Evolutionary conservation across 2,329 filamentous ascomycete species (phyloP).

Genomic region (Colletotrichum eleusines): DNA sequence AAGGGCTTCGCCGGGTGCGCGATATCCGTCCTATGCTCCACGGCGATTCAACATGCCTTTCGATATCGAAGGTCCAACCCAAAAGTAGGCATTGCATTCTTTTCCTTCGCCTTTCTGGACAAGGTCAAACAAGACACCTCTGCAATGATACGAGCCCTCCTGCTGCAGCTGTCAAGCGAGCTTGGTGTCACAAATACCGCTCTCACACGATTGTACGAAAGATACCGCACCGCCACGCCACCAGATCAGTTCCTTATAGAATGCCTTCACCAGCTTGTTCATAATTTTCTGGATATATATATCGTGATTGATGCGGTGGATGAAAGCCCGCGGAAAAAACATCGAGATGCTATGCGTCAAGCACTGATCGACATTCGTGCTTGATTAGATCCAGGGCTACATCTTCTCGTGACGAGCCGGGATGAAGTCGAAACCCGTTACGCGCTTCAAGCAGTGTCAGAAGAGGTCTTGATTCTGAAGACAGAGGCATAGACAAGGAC

Average conservation of each 20-base stretch:
- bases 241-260: background rate
- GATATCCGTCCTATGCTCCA: slow-evolving; percentile 55
- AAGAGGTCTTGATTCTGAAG: background rate
- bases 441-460: background rate
- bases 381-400: background rate
- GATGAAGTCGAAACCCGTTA: background rate
- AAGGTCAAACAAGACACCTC: slow-evolving; percentile 48
- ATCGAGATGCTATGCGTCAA: background rate
- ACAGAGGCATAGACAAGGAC: background rate
- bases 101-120: slow-evolving; percentile 57
- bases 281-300: background rate
- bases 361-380: background rate
- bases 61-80: slow-evolving; percentile 43
- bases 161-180: slow-evolving; percentile 50
- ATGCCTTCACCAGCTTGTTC: background rate
- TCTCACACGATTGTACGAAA: background rate
- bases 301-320: background rate
- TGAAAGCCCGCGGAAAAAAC: background rate
- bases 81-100: slow-evolving; percentile 50
- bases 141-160: slow-evolving; percentile 50
- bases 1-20: slow-evolving; percentile 55
- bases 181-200: background rate
- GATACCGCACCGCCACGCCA: background rate
- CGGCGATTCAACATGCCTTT: slow-evolving; percentile 49
- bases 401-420: slow-evolving; percentile 1